Evolutionary conservation across 2,329 filamentous ascomycete species (phyloP).

Genomic region (Aureobasidium subglaciale): DNA sequence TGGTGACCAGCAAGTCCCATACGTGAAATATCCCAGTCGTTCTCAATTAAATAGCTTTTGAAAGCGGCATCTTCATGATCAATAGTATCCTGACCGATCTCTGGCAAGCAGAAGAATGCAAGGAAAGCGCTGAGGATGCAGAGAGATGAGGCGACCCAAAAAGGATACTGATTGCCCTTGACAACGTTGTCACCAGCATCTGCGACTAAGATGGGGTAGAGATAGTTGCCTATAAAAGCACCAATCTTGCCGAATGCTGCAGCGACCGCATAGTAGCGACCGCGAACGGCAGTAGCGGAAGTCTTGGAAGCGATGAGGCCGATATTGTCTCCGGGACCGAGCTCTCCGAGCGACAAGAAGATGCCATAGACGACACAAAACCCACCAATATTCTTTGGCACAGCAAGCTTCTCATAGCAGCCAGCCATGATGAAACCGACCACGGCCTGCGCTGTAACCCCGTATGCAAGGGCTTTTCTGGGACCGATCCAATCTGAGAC

Average conservation of each 20-base stretch:
- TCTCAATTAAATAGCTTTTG: slow-evolving; percentile 59
- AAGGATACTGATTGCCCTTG: slow-evolving; percentile 67
- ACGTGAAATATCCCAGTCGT: slow-evolving; percentile 60
- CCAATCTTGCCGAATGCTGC: slow-evolving; percentile 64
- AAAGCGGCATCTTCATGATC: slow-evolving; percentile 66
- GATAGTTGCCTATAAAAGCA: neutral
- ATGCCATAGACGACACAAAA: slow-evolving; percentile 71
- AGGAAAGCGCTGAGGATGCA: slow-evolving; percentile 65
- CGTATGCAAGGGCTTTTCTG: slow-evolving; percentile 60
- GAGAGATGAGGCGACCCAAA: slow-evolving; percentile 69
- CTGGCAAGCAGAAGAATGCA: slow-evolving; percentile 59
- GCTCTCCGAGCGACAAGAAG: slow-evolving; percentile 65
- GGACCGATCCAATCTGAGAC: slow-evolving; percentile 70
- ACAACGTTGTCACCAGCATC: slow-evolving; percentile 47
- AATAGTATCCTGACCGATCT: slow-evolving; percentile 75
- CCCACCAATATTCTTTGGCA: slow-evolving; percentile 56
- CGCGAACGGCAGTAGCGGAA: slow-evolving; percentile 74
- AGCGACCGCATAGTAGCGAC: slow-evolving; percentile 65
- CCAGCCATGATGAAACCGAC: slow-evolving; percentile 83
- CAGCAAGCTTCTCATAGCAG: slow-evolving; percentile 60
- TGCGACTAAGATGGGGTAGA: slow-evolving; percentile 38
- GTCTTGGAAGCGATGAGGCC: slow-evolving; percentile 82
- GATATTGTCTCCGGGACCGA: slow-evolving; percentile 64
- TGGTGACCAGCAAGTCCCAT: neutral
- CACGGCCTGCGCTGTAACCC: slow-evolving; percentile 62